Conservation (phyloP, 2,329 filamentous ascomycete genomes). For the Setomelanomma holmii region DNA sequence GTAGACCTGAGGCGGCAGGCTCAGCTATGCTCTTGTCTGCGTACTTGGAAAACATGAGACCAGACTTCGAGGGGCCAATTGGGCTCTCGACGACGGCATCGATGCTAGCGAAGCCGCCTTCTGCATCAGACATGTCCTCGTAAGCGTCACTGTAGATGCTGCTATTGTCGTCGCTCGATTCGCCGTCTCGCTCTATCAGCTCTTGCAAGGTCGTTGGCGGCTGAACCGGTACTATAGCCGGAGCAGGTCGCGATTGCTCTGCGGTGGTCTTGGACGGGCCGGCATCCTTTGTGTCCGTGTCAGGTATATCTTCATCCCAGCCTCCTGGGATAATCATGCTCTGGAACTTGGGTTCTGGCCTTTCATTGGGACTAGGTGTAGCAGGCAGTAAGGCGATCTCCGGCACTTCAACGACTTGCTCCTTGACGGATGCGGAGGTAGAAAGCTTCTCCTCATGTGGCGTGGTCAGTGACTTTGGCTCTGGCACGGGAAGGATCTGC, state of each 20-base stretch:
- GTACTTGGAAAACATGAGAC: constrained; percentile 33
- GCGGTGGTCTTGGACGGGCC: background rate
- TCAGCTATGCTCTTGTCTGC: constrained; percentile 26
- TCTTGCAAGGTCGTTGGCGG: constrained; percentile 3
- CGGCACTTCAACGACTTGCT: constrained; percentile 34
- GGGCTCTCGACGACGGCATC: constrained; percentile 74
- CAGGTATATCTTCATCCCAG: constrained; percentile 41
- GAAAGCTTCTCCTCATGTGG: constrained; percentile 20
- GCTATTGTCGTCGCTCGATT: constrained; percentile 46
- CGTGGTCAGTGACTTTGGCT: constrained; percentile 39
- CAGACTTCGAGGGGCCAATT: constrained; percentile 34
- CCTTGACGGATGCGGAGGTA: constrained; percentile 9
- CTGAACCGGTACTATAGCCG: constrained; percentile 8
- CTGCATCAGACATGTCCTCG: constrained; percentile 72
- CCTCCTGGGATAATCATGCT: constrained; percentile 38
- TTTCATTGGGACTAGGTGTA: constrained; percentile 40
- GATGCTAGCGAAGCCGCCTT: constrained; percentile 74
- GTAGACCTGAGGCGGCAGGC: constrained; percentile 15
- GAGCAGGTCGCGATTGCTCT: background rate
- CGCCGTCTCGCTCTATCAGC: constrained; percentile 18
- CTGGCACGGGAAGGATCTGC: constrained; percentile 20
- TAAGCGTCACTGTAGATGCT: constrained; percentile 79
- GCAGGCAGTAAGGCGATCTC: constrained; percentile 45
- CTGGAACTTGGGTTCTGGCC: constrained; percentile 32
- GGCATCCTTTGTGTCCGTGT: background rate